Conservation (phyloP, 768 basidiomycete species). For the Kwoniella bestiolae region DNA sequence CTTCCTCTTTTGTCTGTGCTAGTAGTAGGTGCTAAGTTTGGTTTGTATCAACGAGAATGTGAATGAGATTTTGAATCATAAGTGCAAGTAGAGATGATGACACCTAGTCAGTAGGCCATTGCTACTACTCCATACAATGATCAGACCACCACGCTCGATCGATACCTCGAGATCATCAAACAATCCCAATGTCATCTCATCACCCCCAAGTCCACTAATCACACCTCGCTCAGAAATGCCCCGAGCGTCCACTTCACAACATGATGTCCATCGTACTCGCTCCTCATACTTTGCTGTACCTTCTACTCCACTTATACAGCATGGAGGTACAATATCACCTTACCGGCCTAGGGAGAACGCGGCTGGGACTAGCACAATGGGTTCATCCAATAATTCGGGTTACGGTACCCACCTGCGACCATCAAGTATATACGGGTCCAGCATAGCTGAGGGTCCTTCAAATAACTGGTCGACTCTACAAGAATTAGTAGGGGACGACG, state of each 20-base stretch:
- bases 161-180: background rate
- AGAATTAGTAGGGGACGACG: slow-evolving; percentile 29
- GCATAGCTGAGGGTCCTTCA: background rate
- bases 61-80: too few species aligned
- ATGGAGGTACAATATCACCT: slow-evolving; percentile 1
- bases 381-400: background rate
- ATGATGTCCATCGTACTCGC: background rate
- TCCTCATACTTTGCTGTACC: slow-evolving; percentile 9
- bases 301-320: background rate
- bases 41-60: too few species aligned
- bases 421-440: background rate
- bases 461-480: slow-evolving; percentile 38
- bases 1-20: too few species aligned
- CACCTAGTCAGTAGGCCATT: too few species aligned
- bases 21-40: too few species aligned
- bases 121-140: background rate
- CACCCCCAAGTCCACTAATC: background rate
- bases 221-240: background rate
- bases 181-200: background rate
- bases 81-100: too few species aligned
- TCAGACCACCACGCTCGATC: background rate
- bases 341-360: slow-evolving; percentile 4
- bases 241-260: background rate
- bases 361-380: background rate
- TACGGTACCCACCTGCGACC: background rate